These are phyloP conservation scores for Aspergillus incahuasiensis DNA, from an alignment of 495 filamentous ascomycete species.

Conservation along the genomic window DNA sequence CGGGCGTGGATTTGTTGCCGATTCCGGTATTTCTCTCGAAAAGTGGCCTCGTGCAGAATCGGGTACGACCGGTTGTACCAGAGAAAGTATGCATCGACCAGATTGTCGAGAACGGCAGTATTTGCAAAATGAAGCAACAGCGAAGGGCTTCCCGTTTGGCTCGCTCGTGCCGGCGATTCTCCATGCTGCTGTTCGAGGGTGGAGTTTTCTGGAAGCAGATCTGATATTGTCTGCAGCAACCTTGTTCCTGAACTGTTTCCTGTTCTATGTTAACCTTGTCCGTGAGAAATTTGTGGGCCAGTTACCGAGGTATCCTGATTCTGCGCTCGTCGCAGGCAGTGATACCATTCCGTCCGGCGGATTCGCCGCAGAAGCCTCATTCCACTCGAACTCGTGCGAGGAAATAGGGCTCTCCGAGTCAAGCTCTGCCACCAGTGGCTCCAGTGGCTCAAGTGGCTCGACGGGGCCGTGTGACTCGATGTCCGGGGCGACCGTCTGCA, in stretches of 20 bases:
- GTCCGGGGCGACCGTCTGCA: slow-evolving; percentile 4
- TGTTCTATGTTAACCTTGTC: background rate
- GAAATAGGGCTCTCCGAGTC: background rate
- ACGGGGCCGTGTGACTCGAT: background rate
- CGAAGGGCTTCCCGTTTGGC: background rate
- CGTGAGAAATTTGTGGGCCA: background rate
- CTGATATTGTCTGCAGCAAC: slow-evolving; percentile 14
- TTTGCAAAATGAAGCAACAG: slow-evolving; percentile 2
- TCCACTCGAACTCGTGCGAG: slow-evolving; percentile 19
- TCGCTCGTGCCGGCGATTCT: too few relatives aligned
- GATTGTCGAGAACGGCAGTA: slow-evolving; percentile 6
- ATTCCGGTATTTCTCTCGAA: slow-evolving; percentile 14
- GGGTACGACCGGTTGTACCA: slow-evolving; percentile 21
- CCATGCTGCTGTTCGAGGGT: background rate
- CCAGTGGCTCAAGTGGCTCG: too few relatives aligned
- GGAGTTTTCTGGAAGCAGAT: slow-evolving; percentile 7
- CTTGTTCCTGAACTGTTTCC: slow-evolving; percentile 21
- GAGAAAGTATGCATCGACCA: slow-evolving; percentile 24
- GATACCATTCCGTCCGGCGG: slow-evolving; percentile 24
- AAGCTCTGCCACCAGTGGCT: background rate
- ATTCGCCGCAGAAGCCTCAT: slow-evolving; percentile 13
- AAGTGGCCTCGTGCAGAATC: slow-evolving; percentile 22
- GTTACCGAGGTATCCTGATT: slow-evolving; percentile 23
- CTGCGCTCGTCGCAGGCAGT: slow-evolving; percentile 8
- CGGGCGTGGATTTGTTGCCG: slow-evolving; percentile 10